These are phyloP conservation scores for Kalaharituber pfeilii DNA, from an alignment of 2,329 filamentous ascomycete genomes.

Conservation along the genomic window DNA sequence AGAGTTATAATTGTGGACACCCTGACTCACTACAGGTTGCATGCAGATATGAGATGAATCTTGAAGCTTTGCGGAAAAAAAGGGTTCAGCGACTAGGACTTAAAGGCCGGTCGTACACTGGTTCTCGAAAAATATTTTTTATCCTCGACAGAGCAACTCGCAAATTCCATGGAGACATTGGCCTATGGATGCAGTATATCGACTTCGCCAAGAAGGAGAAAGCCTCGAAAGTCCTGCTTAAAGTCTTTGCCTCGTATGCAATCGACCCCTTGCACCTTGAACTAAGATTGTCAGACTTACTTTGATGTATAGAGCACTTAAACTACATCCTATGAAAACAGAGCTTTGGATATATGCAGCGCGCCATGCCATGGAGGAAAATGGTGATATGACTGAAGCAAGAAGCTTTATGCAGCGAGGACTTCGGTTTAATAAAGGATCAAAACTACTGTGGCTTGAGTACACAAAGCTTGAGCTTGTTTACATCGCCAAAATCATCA, in stretches of 20 bases:
- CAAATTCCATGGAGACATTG: slow-evolving; percentile 65
- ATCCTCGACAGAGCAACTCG: slow-evolving; percentile 74
- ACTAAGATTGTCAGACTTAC: not conserved
- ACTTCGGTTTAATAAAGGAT: slow-evolving; percentile 68
- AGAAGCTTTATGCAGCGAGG: slow-evolving; percentile 77
- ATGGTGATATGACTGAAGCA: slow-evolving; percentile 75
- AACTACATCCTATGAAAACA: slow-evolving; percentile 68
- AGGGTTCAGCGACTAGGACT: slow-evolving; percentile 66
- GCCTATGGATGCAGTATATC: slow-evolving; percentile 81
- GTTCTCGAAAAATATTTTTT: slow-evolving; percentile 69
- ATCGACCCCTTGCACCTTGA: not conserved
- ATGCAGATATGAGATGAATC: slow-evolving; percentile 49
- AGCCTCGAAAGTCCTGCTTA: slow-evolving; percentile 48
- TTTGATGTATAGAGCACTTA: slow-evolving; percentile 42
- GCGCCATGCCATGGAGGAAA: slow-evolving; percentile 55
- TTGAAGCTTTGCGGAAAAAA: slow-evolving; percentile 64
- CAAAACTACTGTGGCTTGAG: slow-evolving; percentile 64
- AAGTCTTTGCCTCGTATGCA: slow-evolving; percentile 36
- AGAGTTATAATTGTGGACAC: too few species aligned
- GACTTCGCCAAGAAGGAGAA: slow-evolving; percentile 56
- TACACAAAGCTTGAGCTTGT: slow-evolving; percentile 86
- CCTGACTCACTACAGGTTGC: too few species aligned
- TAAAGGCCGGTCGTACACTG: slow-evolving; percentile 50
- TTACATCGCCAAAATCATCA: slow-evolving; percentile 67
- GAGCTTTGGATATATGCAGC: slow-evolving; percentile 75